A percentile compares a stretch with the other conserved stretches of the same genome.
These are phyloP conservation scores for Apiospora phragmitis DNA, from an alignment of 2,329 filamentous ascomycete species.

Conservation along the genomic window DNA sequence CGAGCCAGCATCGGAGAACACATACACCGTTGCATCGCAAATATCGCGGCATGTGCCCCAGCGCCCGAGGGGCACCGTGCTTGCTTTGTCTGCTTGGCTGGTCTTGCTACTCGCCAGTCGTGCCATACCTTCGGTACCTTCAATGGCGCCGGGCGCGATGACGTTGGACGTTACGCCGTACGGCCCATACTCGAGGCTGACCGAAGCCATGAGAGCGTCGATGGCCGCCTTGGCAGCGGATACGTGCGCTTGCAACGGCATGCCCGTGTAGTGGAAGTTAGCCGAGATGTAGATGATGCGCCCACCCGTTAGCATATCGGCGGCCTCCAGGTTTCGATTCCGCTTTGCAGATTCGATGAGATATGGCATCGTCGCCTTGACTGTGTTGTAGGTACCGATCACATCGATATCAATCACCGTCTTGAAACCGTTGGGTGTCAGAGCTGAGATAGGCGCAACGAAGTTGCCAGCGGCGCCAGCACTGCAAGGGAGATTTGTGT, in stretches of 20 bases:
- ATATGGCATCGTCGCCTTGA: constrained; percentile 87
- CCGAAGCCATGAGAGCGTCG: constrained; percentile 77
- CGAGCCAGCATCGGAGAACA: constrained; percentile 83
- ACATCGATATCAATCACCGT: constrained; percentile 96
- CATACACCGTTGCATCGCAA: constrained; percentile 85
- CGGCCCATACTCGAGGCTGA: constrained; percentile 88
- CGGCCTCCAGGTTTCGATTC: constrained; percentile 54
- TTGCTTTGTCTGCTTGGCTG: constrained; percentile 35
- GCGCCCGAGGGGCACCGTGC: constrained; percentile 69
- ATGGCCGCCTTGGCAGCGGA: constrained; percentile 88
- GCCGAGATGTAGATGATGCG: constrained; percentile 89
- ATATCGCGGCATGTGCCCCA: constrained; percentile 84
- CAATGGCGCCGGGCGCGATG: constrained; percentile 85
- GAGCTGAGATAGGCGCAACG: constrained; percentile 77
- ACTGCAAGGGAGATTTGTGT: constrained; percentile 41
- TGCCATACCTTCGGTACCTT: constrained; percentile 78
- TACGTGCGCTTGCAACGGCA: constrained; percentile 86
- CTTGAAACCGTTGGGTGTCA: constrained; percentile 90
- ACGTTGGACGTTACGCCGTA: constrained; percentile 85
- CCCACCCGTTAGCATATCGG: constrained; percentile 70
- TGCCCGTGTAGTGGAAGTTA: constrained; percentile 86
- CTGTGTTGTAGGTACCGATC: constrained; percentile 88
- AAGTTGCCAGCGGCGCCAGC: constrained; percentile 97
- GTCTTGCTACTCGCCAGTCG: constrained; percentile 51
- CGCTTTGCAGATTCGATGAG: constrained; percentile 72